Evolutionary conservation across 495 filamentous ascomycete species (phyloP).

Genomic region (Penicillium roqueforti): DNA sequence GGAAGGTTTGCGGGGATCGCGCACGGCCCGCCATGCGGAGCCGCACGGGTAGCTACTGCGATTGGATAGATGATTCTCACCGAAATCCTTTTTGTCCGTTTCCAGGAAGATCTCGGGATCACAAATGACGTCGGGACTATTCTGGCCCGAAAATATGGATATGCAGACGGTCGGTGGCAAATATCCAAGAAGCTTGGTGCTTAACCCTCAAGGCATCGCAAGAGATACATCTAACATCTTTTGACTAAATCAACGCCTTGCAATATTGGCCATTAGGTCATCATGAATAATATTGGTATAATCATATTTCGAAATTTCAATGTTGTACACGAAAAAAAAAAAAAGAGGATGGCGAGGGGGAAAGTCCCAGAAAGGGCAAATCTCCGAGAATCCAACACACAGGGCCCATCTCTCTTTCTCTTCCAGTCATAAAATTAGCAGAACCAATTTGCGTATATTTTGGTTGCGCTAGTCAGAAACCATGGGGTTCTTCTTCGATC

Average conservation of each 20-base stretch:
- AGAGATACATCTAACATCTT: not conserved
- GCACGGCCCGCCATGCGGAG: constrained; percentile 2
- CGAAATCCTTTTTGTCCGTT: not conserved
- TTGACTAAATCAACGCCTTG: not conserved
- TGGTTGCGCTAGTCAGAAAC: not conserved
- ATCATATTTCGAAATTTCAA: not conserved
- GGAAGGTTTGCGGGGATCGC: not conserved
- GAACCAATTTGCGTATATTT: not conserved
- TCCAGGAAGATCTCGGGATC: too few species aligned
- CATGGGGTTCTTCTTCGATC: not conserved
- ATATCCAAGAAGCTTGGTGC: too few species aligned
- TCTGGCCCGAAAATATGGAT: too few species aligned
- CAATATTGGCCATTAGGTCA: not conserved
- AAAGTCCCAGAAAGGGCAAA: not conserved
- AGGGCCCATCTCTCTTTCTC: not conserved
- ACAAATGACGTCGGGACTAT: too few species aligned
- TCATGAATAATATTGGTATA: not conserved
- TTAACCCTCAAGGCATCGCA: too few species aligned
- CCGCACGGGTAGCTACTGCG: not conserved
- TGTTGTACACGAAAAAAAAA: not conserved
- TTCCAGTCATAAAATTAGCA: not conserved
- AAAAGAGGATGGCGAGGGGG: not conserved
- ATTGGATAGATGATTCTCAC: not conserved
- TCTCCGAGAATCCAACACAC: not conserved
- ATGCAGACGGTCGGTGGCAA: too few species aligned